Evolutionary conservation across 495 filamentous ascomycete species (phyloP).

Genomic region (Aspergillus sclerotioniger): DNA sequence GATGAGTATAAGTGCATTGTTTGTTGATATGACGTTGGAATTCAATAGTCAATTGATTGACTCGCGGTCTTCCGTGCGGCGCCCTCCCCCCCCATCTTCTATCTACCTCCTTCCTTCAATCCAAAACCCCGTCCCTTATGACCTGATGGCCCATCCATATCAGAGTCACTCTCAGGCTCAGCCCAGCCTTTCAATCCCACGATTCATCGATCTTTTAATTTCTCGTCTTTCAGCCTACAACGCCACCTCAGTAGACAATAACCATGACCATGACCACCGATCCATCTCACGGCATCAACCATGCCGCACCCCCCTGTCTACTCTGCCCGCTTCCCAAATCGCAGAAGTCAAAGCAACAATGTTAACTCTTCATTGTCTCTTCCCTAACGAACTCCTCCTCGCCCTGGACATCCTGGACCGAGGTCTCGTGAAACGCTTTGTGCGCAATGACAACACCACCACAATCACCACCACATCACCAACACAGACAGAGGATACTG

Average conservation of each 20-base stretch:
- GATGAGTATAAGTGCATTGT: no score
- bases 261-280: slow-evolving; percentile 2
- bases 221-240: slow-evolving; percentile 19
- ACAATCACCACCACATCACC: background rate
- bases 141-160: background rate
- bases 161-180: background rate
- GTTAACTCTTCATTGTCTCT: slow-evolving; percentile 53
- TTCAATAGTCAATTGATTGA: no score
- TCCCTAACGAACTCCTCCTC: slow-evolving; percentile 60
- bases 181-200: slow-evolving; percentile 1
- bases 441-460: slow-evolving; percentile 10
- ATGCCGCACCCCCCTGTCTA: slow-evolving; percentile 20
- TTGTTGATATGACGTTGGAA: no score
- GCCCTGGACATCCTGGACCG: slow-evolving; percentile 83
- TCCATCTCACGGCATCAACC: slow-evolving; percentile 10
- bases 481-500: slow-evolving; percentile 15
- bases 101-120: background rate
- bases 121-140: no score
- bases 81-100: background rate
- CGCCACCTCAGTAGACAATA: background rate
- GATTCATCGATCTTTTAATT: slow-evolving; percentile 34
- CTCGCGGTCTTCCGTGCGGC: no score
- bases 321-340: slow-evolving; percentile 20
- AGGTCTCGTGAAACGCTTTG: slow-evolving; percentile 54
- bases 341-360: slow-evolving; percentile 40